Conservation (phyloP, 1,284 basidiomycete species). For the Naganishia cerealis region DNA sequence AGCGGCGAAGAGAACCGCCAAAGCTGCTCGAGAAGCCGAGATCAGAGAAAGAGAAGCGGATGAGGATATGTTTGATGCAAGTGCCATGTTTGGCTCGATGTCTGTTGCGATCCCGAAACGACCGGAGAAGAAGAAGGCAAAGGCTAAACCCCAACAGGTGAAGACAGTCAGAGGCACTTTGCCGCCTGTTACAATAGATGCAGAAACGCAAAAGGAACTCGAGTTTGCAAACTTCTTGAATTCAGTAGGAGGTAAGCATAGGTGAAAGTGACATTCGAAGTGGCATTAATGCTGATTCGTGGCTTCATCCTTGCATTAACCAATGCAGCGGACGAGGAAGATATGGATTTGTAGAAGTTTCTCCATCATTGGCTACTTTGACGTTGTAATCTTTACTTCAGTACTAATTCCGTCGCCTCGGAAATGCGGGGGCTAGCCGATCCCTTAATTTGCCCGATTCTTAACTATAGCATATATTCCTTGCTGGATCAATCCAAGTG, state of each 20-base stretch:
- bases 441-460: no score
- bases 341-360: conserved; percentile 24
- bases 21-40: conserved; percentile 45
- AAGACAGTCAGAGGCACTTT: conserved; percentile 32
- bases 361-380: not conserved
- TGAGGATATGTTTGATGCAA: conserved; percentile 34
- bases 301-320: not conserved
- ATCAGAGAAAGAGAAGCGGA: conserved; percentile 44
- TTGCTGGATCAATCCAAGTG: no score
- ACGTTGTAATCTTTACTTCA: not conserved
- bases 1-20: conserved; percentile 50
- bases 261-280: not conserved
- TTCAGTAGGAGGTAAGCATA: conserved; percentile 47
- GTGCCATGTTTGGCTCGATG: conserved; percentile 32
- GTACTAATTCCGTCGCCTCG: no score
- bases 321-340: conserved; percentile 26
- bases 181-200: conserved; percentile 38
- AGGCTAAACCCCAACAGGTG: conserved; percentile 41
- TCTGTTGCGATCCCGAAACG: conserved; percentile 29
- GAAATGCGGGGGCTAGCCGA: no score
- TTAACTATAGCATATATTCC: no score
- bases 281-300: conserved; percentile 13
- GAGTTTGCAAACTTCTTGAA: conserved; percentile 54
- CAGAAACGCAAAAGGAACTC: conserved; percentile 47
- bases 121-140: conserved; percentile 35